Base-by-base conservation (phyloP, 1,284 basidiomycete species). In the Ganoderma meredithae region DNA sequence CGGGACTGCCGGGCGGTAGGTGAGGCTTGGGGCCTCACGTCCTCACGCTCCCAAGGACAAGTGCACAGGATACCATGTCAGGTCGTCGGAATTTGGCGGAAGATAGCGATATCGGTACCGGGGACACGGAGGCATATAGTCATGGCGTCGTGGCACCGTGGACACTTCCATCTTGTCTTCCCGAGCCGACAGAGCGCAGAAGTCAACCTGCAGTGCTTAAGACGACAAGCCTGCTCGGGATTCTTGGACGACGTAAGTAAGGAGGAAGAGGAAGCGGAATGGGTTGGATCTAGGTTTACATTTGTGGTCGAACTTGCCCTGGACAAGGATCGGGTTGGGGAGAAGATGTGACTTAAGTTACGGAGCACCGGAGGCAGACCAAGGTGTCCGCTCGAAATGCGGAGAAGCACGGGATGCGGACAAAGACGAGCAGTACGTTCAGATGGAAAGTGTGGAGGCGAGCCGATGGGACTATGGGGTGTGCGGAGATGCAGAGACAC, bases 41-140 rank as follows among this genome's bases (percentile, higher is more conserved):
- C 40, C 58, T 41, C 58, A 13, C n/a, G 22, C 39, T 27, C 58
- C 52, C 58, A 25, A 60, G 58, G 58, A 60, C 39, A 19, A 27
- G 27, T 55, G 52, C 13, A 55, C 17, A 55, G 31, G n/a, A 49
- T 49, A 10, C 22, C 22, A 5, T 49, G 47, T 25, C 43, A 44
- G 19, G 5, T 44, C 47, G 47, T 44, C 47, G 47, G 47, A 12
- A 25, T 25, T 12, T 22, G 2, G 47, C 47, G 9, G 47, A 49
- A 47, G 44, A 47, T 47, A 22, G 43, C 44, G n/a, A 47, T 47
- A 8, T 7, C 9, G n/a, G 47, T 49, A 22, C 22, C n/a, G 44
- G n/a, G 15, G 8, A 55, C 17, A 15, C 6, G 8, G 52, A 53
- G 22, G 15, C 27, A 31, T 27, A 27, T 13, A 53, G 27, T 13